Evolutionary conservation across 192 early-diverging fungal species (phyloP).

Genomic region (Backusella morwellensis): DNA sequence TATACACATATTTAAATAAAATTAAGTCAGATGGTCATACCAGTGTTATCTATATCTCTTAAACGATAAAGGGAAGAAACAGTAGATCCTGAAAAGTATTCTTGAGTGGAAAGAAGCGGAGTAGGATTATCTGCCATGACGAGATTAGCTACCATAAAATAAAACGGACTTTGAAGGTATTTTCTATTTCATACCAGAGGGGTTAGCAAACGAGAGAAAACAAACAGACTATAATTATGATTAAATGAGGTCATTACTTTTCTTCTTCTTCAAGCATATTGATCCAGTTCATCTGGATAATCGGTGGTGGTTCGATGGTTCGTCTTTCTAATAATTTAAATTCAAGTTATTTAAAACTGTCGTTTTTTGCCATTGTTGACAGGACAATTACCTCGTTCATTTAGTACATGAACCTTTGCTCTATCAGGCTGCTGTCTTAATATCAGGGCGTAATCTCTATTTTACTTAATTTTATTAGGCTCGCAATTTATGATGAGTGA

Average conservation of each 20-base stretch:
- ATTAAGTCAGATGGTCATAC: conserved; percentile 16
- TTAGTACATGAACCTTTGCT: conserved; percentile 23
- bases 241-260: conserved; percentile 15
- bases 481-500: neutral
- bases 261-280: neutral
- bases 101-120: conserved; percentile 17
- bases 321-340: conserved; percentile 20
- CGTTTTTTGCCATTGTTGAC: neutral
- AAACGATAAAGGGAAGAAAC: conserved; percentile 89
- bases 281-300: conserved; percentile 25
- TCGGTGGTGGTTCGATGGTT: conserved; percentile 33
- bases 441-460: conserved; percentile 15
- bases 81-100: conserved; percentile 24
- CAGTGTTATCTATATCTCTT: conserved; percentile 75
- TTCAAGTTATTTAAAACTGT: neutral
- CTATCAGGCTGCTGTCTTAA: conserved; percentile 30
- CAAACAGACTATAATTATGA: neutral
- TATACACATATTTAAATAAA: conserved; percentile 3
- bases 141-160: conserved; percentile 28
- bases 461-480: neutral
- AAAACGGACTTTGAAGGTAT: conserved; percentile 36
- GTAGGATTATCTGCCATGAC: neutral
- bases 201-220: neutral
- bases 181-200: conserved; percentile 14
- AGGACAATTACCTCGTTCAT: conserved; percentile 25